Evolutionary conservation across 768 basidiomycete genomes (phyloP).

Genomic region (Termitomyces sp.): DNA sequence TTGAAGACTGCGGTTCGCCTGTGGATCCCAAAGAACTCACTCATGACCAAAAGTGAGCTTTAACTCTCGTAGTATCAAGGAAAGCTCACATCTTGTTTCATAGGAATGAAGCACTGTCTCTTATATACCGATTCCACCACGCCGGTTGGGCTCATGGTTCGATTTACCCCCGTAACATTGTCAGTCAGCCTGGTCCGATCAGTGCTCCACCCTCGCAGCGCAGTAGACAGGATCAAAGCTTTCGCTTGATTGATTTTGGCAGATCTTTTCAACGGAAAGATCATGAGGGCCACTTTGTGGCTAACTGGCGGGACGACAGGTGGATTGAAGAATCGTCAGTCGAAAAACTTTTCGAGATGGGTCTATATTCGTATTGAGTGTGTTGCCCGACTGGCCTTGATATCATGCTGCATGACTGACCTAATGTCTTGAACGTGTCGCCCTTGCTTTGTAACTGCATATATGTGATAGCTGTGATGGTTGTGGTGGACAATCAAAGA

Average conservation of each 20-base stretch:
- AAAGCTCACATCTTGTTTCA: background rate
- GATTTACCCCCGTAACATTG: constrained; percentile 30
- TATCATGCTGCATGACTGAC: background rate
- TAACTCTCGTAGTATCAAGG: background rate
- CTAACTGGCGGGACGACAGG: background rate
- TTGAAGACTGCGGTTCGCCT: constrained; percentile 36
- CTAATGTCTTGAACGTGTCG: background rate
- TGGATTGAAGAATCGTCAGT: background rate
- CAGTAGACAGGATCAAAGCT: constrained; percentile 21
- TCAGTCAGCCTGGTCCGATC: constrained; percentile 28
- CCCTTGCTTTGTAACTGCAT: background rate
- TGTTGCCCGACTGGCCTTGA: background rate
- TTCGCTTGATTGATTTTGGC: constrained; percentile 39
- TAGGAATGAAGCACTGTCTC: constrained; percentile 34
- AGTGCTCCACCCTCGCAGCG: constrained; percentile 7
- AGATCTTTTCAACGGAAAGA: constrained; percentile 2
- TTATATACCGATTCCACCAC: constrained; percentile 32
- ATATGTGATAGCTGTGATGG: background rate
- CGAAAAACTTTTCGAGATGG: constrained; percentile 4
- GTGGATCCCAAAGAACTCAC: constrained; percentile 21
- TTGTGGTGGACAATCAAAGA: too few relatives aligned
- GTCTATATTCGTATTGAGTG: background rate
- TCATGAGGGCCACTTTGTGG: too few relatives aligned
- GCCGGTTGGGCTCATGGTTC: constrained; percentile 32
- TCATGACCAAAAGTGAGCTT: constrained; percentile 31